Base-by-base conservation (phyloP, 768 basidiomycete species). In the Boletus coccyginus region DNA sequence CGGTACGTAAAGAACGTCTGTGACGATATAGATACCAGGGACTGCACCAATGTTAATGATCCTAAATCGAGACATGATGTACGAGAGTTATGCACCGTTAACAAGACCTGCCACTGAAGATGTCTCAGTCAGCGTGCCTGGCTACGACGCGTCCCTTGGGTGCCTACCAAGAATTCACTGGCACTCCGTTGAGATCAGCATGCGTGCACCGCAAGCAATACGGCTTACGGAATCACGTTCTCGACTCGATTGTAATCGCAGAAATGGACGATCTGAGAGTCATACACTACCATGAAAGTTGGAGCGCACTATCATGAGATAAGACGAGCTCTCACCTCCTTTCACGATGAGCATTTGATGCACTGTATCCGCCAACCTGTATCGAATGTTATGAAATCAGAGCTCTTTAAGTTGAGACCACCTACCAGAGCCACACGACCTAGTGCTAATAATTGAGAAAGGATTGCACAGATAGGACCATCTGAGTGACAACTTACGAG, bases 1-100 rank as follows among this genome's bases (percentile, higher is more conserved):
- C 60, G 52, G 39, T 43, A 55, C 10, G 50, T 52, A 42, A 62
- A 55, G 39, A 55, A 62, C 29, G 42, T 32, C 8, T 55, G 52
- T 17, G 43, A 50, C 8, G 51, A 2, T 32, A 62, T 19, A 40
- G 55, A 24, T 9, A 62, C 59, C 5, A 60, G 35, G 17, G 46
- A 13, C 59, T 60, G 36, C 4, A 33, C 9, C 3, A 11, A 46
- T 11, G 24, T n/a, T 39, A 24, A 50, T 50, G 5, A 41, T 17
- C 27, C 19, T 44, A 21, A 3, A 16, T 17, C 9, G 5, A 38
- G 31, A 17, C 16, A 36, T 27, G 24, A 24, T 17, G 24, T n/a
- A 7, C 1, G 32, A 36, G 14, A 38, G 9, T 14, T 3, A 39
- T 49, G 19, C 16, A 61, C 55, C 10, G 49, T 59, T 7, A 53